A percentile compares a stretch with the other conserved stretches of the same genome.
These are phyloP conservation scores for Russula sp. DNA, from an alignment of 768 basidiomycete genomes.

Conservation along the genomic window DNA sequence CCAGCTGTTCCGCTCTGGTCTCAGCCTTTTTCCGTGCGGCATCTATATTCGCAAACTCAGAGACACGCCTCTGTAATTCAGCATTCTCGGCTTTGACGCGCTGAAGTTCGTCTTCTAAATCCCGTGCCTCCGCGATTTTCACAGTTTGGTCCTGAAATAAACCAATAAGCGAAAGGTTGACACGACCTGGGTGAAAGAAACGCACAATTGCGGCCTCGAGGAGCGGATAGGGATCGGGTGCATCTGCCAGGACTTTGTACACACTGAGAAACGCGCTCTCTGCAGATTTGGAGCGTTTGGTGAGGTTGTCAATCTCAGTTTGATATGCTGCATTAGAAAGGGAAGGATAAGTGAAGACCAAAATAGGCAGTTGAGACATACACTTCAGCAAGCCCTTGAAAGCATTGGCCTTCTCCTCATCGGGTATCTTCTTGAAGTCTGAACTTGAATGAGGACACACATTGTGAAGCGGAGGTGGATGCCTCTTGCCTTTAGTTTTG, in stretches of 20 bases:
- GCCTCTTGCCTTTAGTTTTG: slow-evolving; percentile 80
- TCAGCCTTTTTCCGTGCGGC: slow-evolving; percentile 72
- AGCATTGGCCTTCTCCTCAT: slow-evolving; percentile 76
- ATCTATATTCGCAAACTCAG: slow-evolving; percentile 58
- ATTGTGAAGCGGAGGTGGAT: background rate
- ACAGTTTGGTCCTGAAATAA: slow-evolving; percentile 80
- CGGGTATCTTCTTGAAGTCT: slow-evolving; percentile 97
- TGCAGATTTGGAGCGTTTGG: slow-evolving; percentile 82
- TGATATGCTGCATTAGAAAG: slow-evolving; percentile 65
- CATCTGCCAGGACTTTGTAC: slow-evolving; percentile 94
- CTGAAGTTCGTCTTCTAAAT: slow-evolving; percentile 67
- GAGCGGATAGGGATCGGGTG: slow-evolving; percentile 94
- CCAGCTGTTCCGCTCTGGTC: slow-evolving; percentile 63
- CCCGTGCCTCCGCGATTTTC: slow-evolving; percentile 72
- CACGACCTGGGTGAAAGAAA: slow-evolving; percentile 10
- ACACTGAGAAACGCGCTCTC: slow-evolving; percentile 96
- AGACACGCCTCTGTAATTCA: slow-evolving; percentile 63
- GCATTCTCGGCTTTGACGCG: slow-evolving; percentile 75
- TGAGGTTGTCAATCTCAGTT: slow-evolving; percentile 91
- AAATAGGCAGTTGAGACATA: slow-evolving; percentile 27
- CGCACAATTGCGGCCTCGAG: slow-evolving; percentile 88
- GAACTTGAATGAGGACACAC: background rate
- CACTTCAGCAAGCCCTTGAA: slow-evolving; percentile 91
- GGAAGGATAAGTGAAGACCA: background rate
- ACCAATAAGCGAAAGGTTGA: background rate